Base-by-base conservation (phyloP, 192 early-diverging fungal genomes). In the Coemansia sp. region DNA sequence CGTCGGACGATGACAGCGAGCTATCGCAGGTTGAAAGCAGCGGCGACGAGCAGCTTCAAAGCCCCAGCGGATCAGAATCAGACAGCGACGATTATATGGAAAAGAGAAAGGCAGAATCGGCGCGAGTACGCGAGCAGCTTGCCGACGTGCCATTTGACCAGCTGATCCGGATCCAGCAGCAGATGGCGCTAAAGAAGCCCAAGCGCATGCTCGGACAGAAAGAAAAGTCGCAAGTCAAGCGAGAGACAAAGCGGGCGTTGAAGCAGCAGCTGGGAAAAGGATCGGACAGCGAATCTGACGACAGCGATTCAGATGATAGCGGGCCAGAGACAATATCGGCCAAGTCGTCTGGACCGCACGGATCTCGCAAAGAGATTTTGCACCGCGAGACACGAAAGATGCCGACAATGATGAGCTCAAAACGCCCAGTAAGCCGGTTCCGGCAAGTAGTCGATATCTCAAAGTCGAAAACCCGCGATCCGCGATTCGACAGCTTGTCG, bases 401-500 rank as follows among this genome's bases (percentile, higher is more conserved):
- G 62, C 69, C 66, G 2, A 29, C 70, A 2, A 41, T 67, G 53
- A 73, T 85, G 64, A 71, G 55, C 24, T 73, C 79, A 21, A 82
- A 82, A 51, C 62, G 71, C 15, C 74, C 79, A 25, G 79, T 82
- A 9, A 52, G 79, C 15, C 70, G 79, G 37, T 76, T 76, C 59
- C 66, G 79, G 19, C 79, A 82, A 21, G 74, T 82, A 8, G 70
- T 82, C 1, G 70, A 73, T 11, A 58, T 70, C 48, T 59, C 67
- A 15, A 59, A 48, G 63, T 25, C 61, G 10, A 58, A 35, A 24
- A 59, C 84, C 8, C 89, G 94, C 41, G 97, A 99, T 81, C 97
- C 97, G 51, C 83, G 97, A 53, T 99, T 99, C 68, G 95, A 96
- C 72, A 84, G 84, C 45, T 63, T 95, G 17, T 89, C 92, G 0